phyloP scores from a whole-genome alignment of 1,284 basidiomycete genomes.

The Trichosporon coremiiforme region DNA sequence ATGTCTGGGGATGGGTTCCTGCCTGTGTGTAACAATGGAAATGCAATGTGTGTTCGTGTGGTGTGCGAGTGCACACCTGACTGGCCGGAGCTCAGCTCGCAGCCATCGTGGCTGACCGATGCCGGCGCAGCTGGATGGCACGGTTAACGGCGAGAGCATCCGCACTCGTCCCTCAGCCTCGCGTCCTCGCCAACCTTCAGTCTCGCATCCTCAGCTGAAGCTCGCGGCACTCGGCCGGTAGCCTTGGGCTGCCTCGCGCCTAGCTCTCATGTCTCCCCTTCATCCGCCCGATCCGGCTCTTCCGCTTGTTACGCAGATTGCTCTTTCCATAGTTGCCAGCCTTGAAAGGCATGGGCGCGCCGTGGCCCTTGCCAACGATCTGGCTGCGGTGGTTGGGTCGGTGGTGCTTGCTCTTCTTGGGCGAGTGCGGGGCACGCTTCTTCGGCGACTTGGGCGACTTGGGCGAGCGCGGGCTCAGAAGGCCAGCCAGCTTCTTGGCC shows the following conservation, averaged over 20 bases:
- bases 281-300: background rate
- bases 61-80: too few relatives aligned
- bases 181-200: too few relatives aligned
- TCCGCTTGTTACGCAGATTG: conserved; percentile 10
- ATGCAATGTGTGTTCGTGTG: conserved; percentile 2
- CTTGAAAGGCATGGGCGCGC: conserved; percentile 13
- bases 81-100: conserved; percentile 12
- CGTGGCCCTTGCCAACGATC: conserved; percentile 10
- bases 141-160: too few relatives aligned
- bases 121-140: too few relatives aligned
- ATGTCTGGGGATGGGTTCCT: background rate
- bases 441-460: conserved; percentile 2
- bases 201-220: too few relatives aligned
- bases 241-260: too few relatives aligned
- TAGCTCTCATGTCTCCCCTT: conserved; percentile 12
- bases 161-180: too few relatives aligned
- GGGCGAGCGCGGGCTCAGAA: background rate
- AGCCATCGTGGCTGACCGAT: too few relatives aligned
- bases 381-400: background rate
- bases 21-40: background rate
- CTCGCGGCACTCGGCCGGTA: too few relatives aligned
- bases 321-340: background rate
- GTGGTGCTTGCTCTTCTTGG: conserved; percentile 10
- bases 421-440: conserved; percentile 4
- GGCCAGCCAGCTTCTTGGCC: background rate